These are phyloP conservation scores for Stachybotrys chartarum DNA, from an alignment of 2,329 filamentous ascomycete genomes.

Conservation along the genomic window DNA sequence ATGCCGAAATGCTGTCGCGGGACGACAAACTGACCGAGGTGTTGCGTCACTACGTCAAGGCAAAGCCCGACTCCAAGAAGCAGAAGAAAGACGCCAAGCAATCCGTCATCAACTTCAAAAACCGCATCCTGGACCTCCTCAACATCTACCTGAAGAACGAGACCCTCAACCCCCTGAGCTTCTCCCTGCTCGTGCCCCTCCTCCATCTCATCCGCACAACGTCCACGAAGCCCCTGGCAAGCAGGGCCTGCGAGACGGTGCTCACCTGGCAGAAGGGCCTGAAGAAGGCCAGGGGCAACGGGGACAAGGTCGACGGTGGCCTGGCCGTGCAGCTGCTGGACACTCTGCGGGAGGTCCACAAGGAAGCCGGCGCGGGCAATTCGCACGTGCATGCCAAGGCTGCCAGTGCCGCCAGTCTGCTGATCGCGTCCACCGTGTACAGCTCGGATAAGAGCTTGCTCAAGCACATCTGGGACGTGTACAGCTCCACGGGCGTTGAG, in stretches of 20 bases:
- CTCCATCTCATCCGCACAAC: constrained; percentile 72
- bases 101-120: constrained; percentile 90
- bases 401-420: constrained; percentile 65
- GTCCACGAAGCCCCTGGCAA: constrained; percentile 64
- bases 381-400: constrained; percentile 67
- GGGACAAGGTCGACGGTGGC: constrained; percentile 23
- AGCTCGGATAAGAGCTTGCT: constrained; percentile 44
- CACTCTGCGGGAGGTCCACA: constrained; percentile 61
- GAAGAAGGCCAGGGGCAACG: constrained; percentile 45
- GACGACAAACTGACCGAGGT: constrained; percentile 79
- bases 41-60: constrained; percentile 69
- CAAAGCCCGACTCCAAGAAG: constrained; percentile 62
- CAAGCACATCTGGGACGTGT: constrained; percentile 53
- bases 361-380: constrained; percentile 54
- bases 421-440: constrained; percentile 57
- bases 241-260: constrained; percentile 67
- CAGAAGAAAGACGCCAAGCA: constrained; percentile 83
- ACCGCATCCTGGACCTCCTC: constrained; percentile 81
- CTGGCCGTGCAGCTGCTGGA: constrained; percentile 44
- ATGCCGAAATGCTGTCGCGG: constrained; percentile 89
- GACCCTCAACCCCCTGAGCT: constrained; percentile 57
- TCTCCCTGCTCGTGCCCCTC: constrained; percentile 68
- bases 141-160: constrained; percentile 79
- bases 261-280: constrained; percentile 62
- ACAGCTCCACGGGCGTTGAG: constrained; percentile 49